Evolutionary conservation across 495 filamentous ascomycete species (phyloP), one percentile per base, ranked within the genome.

Genomic region (Talaromyces ruber): DNA sequence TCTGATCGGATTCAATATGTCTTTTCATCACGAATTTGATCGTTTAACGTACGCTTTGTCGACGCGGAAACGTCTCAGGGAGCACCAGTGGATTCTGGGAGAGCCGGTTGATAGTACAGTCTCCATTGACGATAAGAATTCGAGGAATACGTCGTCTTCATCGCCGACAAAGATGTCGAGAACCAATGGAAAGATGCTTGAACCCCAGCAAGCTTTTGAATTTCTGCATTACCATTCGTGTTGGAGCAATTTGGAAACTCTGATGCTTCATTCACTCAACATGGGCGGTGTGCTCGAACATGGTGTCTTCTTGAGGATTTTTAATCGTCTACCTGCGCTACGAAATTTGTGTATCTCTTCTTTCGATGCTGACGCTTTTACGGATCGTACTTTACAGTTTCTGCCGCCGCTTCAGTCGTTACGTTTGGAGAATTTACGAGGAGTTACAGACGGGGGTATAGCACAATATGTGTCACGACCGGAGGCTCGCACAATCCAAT

Each of bases 11-110:
- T 84, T 87, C 64, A 84, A 88, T 67, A 81, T 87, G 7, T 76
- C 82, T 7, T 92, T 91, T 67, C 79, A 84, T 55, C 87, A 91
- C 68, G 79, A 84, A 50, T 92, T 88, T 64, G 86, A 89, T 67
- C 86, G 89, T 43, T 70, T 92, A 8, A 87, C 88, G 21, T 84
- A 93, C 67, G 90, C 92, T 1, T 72, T 97, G 50, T 91, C 91
- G 1, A 92, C 90, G 2, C 78, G 91, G 30, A 81, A 74, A 58
- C 84, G 84, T 22, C 67, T 96, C 50, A 90, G 85, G 68, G 89
- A 94, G 69, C 88, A 91, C 66, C 80, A 86, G 34, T 96, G 93
- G 93, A 78, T 92, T 6, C 70, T 96, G 28, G 76, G 77, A 37
- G 76, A 82, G 60, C 82, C 80, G 22, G 55, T 72, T 16, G 75